Percentiles rank a stretch among this genome's conserved stretches.
These are phyloP conservation scores for Spathaspora girioi DNA, from an alignment of 805 yeast genomes.

Conservation along the genomic window DNA sequence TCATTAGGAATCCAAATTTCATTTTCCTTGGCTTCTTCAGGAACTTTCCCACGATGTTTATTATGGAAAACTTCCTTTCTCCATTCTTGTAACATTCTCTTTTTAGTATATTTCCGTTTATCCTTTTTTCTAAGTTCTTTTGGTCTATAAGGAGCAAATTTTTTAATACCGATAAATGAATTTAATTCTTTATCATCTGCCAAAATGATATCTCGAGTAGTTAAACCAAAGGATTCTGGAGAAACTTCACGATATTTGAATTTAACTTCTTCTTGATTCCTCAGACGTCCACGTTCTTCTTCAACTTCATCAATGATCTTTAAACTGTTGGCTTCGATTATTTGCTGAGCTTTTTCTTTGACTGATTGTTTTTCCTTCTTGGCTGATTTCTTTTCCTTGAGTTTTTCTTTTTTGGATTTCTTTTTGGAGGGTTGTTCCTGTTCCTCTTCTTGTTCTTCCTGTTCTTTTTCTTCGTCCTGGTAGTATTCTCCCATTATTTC, in stretches of 20 bases:
- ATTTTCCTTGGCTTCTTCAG: constrained; percentile 31
- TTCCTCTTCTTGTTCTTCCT: constrained; percentile 13
- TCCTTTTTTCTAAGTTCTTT: constrained; percentile 71
- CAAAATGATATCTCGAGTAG: constrained; percentile 78
- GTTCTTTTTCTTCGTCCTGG: constrained; percentile 16
- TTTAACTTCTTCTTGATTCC: constrained; percentile 41
- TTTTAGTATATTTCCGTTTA: constrained; percentile 71
- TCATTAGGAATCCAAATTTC: constrained; percentile 35
- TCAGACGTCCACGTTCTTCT: constrained; percentile 56
- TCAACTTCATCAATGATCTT: constrained; percentile 68
- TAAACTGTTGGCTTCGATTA: constrained; percentile 71
- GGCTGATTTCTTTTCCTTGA: constrained; percentile 51
- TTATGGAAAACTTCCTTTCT: constrained; percentile 73
- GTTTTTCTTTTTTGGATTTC: constrained; percentile 51
- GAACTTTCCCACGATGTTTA: constrained; percentile 46
- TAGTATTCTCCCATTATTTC: constrained; percentile 21
- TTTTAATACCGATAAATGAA: constrained; percentile 81
- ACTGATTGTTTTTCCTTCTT: constrained; percentile 62
- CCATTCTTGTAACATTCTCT: constrained; percentile 84
- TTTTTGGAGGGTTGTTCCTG: constrained; percentile 20
- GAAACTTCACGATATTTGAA: constrained; percentile 93
- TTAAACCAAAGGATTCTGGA: constrained; percentile 86
- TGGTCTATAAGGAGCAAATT: constrained; percentile 89
- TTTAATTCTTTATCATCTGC: constrained; percentile 89
- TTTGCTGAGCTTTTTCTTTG: constrained; percentile 65